phyloP scores from a whole-genome alignment of 83 land plant species.

The Picea abies region DNA sequence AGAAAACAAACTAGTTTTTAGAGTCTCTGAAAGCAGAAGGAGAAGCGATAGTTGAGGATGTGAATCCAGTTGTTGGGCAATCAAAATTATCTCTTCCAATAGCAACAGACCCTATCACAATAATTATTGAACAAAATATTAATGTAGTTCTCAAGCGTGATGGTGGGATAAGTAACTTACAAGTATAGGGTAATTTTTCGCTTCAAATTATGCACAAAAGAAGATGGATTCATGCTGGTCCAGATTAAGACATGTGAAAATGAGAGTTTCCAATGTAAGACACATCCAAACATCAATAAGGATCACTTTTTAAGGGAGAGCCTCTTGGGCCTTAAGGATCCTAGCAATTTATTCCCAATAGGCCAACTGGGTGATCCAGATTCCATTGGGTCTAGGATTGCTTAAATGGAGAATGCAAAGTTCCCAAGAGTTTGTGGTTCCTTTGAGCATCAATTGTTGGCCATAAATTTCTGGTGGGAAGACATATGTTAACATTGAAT shows the following conservation, averaged over 20 bases:
- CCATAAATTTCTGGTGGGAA: conserved; percentile 93
- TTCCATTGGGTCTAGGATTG: conserved; percentile 51
- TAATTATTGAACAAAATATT: conserved; percentile 35
- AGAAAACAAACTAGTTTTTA: conserved; percentile 23
- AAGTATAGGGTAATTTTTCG: conserved; percentile 82
- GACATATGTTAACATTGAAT: conserved; percentile 93
- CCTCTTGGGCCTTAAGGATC: conserved; percentile 73
- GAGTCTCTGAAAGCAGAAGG: conserved; percentile 84
- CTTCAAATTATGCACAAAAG: conserved; percentile 79
- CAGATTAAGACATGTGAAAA: conserved; percentile 48
- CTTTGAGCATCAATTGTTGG: conserved; percentile 94
- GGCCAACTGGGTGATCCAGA: conserved; percentile 51
- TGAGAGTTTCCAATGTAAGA: too few relatives aligned
- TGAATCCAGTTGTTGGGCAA: conserved; percentile 45
- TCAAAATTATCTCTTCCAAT: too few relatives aligned
- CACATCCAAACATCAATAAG: too few relatives aligned
- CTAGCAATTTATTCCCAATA: conserved; percentile 71
- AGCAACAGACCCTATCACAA: too few relatives aligned
- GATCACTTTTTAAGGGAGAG: conserved; percentile 51
- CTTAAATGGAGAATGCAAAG: conserved; percentile 84
- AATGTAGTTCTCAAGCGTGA: conserved; percentile 78
- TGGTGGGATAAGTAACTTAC: conserved; percentile 88
- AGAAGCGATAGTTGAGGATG: conserved; percentile 50
- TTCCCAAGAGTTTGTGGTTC: conserved; percentile 58
- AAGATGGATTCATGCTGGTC: conserved; percentile 87